A percentile compares a stretch with the other conserved stretches of the same genome.
Evolutionary conservation across 495 filamentous ascomycete species (phyloP).

Genomic region (Hypoxylon subgilvum): DNA sequence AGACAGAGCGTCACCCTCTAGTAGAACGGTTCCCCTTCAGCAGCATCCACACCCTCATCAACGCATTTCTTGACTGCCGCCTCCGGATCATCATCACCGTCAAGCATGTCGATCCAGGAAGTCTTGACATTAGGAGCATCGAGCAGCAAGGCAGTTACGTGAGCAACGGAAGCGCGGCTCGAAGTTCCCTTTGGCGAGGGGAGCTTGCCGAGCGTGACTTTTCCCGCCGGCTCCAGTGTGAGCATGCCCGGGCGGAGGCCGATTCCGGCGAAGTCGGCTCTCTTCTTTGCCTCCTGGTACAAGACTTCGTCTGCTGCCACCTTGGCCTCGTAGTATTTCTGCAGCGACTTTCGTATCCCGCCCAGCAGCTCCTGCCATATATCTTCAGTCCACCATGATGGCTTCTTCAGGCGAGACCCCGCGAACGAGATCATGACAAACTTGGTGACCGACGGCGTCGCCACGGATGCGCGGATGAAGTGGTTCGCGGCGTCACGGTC

Average conservation of each 20-base stretch:
- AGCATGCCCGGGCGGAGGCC: constrained; percentile 71
- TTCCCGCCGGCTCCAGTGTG: constrained; percentile 64
- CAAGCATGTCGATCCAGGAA: constrained; percentile 54
- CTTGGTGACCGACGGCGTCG: constrained; percentile 64
- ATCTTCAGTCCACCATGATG: constrained; percentile 72
- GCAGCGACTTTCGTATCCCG: constrained; percentile 60
- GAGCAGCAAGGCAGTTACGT: constrained; percentile 68
- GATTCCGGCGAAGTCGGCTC: constrained; percentile 65
- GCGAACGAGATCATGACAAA: constrained; percentile 78
- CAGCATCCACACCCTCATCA: constrained; percentile 65
- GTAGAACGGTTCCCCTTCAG: constrained; percentile 62
- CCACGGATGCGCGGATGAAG: constrained; percentile 71
- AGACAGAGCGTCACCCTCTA: no score
- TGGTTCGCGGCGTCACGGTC: constrained; percentile 72
- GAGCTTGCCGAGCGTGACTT: constrained; percentile 70
- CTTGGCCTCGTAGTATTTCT: constrained; percentile 76
- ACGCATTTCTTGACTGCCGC: constrained; percentile 70
- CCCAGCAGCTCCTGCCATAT: constrained; percentile 59
- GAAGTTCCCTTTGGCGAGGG: constrained; percentile 57
- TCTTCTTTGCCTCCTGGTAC: constrained; percentile 58
- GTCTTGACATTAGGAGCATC: constrained; percentile 58
- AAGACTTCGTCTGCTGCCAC: constrained; percentile 75
- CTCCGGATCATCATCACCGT: constrained; percentile 62
- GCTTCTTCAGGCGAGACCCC: constrained; percentile 61
- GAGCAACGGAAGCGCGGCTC: constrained; percentile 72